A percentile compares a stretch with the other conserved stretches of the same genome.
These are phyloP conservation scores for Vararia minispora DNA, from an alignment of 768 basidiomycete species.

Conservation along the genomic window DNA sequence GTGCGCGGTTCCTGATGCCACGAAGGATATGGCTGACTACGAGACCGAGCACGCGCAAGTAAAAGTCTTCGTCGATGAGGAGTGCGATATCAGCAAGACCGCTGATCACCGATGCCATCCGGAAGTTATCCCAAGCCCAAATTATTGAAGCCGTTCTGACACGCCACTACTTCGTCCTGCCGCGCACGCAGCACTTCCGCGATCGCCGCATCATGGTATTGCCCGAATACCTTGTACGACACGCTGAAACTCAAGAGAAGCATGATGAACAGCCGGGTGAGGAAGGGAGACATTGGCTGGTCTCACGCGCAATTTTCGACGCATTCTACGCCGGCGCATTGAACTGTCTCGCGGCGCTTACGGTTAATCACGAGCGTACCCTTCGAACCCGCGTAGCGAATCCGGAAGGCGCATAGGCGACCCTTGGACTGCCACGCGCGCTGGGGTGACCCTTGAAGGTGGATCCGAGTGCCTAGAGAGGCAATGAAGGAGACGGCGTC, in stretches of 20 bases:
- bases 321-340: conserved; percentile 31
- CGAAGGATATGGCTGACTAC: conserved; percentile 52
- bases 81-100: conserved; percentile 31
- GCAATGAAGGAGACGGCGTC: conserved; percentile 41
- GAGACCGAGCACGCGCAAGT: conserved; percentile 38
- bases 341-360: conserved; percentile 44
- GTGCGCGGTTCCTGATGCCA: conserved; percentile 48
- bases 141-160: conserved; percentile 37
- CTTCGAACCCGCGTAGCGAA: conserved; percentile 55
- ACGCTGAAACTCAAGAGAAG: conserved; percentile 50
- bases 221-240: conserved; percentile 38
- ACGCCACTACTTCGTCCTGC: conserved; percentile 31
- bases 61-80: conserved; percentile 32
- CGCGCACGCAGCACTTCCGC: conserved; percentile 32
- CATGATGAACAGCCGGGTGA: conserved; percentile 60
- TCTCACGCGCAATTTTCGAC: conserved; percentile 60
- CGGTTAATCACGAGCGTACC: conserved; percentile 55
- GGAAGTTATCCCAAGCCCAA: conserved; percentile 47
- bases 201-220: conserved; percentile 42
- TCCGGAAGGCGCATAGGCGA: conserved; percentile 42
- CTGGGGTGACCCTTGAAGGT: conserved; percentile 26
- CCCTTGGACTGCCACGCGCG: conserved; percentile 25
- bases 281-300: conserved; percentile 41
- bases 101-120: conserved; percentile 40
- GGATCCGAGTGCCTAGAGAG: conserved; percentile 35